phyloP scores from a whole-genome alignment of 73 alveolate species.

The Paramecium biaurelia region DNA sequence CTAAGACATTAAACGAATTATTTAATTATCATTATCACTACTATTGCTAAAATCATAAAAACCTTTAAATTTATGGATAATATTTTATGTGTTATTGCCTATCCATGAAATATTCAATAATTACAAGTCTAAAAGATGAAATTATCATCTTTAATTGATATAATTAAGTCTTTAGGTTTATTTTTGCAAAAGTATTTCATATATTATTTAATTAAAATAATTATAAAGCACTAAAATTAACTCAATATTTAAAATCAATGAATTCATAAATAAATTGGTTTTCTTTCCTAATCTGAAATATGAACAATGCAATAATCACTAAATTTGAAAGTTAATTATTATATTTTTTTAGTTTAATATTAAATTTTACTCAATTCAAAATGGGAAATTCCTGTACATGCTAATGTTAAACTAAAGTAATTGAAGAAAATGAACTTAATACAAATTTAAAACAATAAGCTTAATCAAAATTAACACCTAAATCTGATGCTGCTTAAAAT shows the following conservation, averaged over 20 bases:
- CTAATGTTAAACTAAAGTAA: neutral
- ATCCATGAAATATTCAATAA: neutral
- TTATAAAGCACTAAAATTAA: neutral
- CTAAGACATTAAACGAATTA: neutral
- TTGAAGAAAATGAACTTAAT: neutral
- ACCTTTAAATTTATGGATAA: neutral
- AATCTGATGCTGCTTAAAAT: neutral
- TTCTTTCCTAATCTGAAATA: neutral
- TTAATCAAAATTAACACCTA: neutral
- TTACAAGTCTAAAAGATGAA: neutral
- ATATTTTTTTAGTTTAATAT: neutral
- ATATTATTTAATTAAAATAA: neutral
- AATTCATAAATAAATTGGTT: neutral
- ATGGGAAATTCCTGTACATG: slow-evolving; percentile 56
- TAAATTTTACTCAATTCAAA: neutral
- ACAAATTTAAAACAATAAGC: neutral
- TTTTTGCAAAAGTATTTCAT: neutral
- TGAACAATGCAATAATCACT: neutral
- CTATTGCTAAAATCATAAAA: neutral
- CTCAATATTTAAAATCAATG: neutral
- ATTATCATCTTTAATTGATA: neutral
- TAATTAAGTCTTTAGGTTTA: neutral
- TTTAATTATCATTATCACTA: neutral
- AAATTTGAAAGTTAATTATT: neutral
- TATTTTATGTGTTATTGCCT: neutral